Evolutionary conservation across 164 flowering plant genomes (phyloP).

Genomic region (Stephania japonica): DNA sequence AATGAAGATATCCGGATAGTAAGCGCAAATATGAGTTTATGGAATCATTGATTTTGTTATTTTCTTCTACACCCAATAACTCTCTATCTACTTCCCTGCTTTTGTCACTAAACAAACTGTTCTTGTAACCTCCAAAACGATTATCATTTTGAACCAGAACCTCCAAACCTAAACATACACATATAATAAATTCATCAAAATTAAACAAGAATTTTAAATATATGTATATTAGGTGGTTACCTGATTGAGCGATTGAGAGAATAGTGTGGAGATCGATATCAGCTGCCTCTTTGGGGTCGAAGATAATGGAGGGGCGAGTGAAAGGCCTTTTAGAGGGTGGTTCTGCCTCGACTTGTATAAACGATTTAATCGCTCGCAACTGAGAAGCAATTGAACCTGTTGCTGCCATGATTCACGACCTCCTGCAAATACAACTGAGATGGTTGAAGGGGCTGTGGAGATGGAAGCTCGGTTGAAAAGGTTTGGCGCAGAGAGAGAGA

Average conservation of each 20-base stretch:
- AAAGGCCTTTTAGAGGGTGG: slow-evolving; percentile 45
- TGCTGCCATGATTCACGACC: no score
- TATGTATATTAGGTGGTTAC: slow-evolving; percentile 21
- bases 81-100: slow-evolving; percentile 76
- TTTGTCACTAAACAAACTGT: slow-evolving; percentile 58
- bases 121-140: slow-evolving; percentile 49
- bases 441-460: no score
- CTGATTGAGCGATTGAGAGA: slow-evolving; percentile 45
- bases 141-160: slow-evolving; percentile 42
- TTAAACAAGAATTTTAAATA: neutral
- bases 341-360: slow-evolving; percentile 37
- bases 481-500: no score
- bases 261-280: slow-evolving; percentile 72
- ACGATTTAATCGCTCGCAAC: slow-evolving; percentile 47
- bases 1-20: slow-evolving; percentile 60
- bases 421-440: no score
- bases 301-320: slow-evolving; percentile 75
- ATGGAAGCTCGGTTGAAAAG: no score
- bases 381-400: slow-evolving; percentile 54
- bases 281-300: slow-evolving; percentile 74
- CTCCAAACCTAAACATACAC: slow-evolving; percentile 52
- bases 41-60: slow-evolving; percentile 44
- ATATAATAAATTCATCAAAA: neutral
- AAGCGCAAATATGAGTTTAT: slow-evolving; percentile 57
- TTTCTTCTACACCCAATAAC: slow-evolving; percentile 53